Evolutionary conservation across 495 filamentous ascomycete species (phyloP).

Genomic region (Aspergillus affinis): DNA sequence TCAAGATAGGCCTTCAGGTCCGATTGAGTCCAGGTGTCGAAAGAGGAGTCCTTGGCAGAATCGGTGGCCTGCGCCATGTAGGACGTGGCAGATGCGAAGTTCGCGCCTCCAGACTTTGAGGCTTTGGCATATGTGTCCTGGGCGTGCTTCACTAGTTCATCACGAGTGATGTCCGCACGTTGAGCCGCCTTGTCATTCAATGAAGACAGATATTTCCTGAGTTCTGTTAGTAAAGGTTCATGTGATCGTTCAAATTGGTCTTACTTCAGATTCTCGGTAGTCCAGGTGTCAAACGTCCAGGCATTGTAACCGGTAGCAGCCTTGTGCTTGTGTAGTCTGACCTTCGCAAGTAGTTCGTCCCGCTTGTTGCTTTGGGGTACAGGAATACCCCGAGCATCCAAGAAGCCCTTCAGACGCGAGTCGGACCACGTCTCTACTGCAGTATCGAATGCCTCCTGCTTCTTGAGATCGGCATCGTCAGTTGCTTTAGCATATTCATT

Average conservation of each 20-base stretch:
- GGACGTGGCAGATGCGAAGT: slow-evolving; percentile 73
- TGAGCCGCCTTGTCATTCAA: slow-evolving; percentile 68
- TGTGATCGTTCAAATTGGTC: slow-evolving; percentile 19
- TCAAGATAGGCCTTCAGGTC: slow-evolving; percentile 83
- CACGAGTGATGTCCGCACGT: slow-evolving; percentile 64
- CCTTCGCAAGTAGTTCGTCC: slow-evolving; percentile 75
- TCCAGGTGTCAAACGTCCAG: slow-evolving; percentile 86
- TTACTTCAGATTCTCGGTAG: slow-evolving; percentile 71
- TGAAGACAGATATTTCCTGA: slow-evolving; percentile 63
- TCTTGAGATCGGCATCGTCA: slow-evolving; percentile 62
- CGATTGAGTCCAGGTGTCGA: slow-evolving; percentile 78
- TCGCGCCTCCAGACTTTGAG: slow-evolving; percentile 63
- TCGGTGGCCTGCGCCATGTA: slow-evolving; percentile 69
- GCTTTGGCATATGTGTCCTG: slow-evolving; percentile 69
- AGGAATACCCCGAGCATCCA: slow-evolving; percentile 55
- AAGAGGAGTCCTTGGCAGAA: slow-evolving; percentile 64
- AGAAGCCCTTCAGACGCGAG: slow-evolving; percentile 71
- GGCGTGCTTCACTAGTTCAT: slow-evolving; percentile 71
- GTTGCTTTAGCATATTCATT: slow-evolving; percentile 78
- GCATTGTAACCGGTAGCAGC: slow-evolving; percentile 68
- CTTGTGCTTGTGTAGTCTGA: slow-evolving; percentile 71
- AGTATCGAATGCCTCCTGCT: slow-evolving; percentile 65
- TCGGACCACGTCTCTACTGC: slow-evolving; percentile 68
- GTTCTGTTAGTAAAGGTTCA: slow-evolving; percentile 19
- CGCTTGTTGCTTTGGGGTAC: slow-evolving; percentile 75